These are phyloP conservation scores for Viridothelium virens DNA, from an alignment of 495 filamentous ascomycete genomes.

Conservation along the genomic window DNA sequence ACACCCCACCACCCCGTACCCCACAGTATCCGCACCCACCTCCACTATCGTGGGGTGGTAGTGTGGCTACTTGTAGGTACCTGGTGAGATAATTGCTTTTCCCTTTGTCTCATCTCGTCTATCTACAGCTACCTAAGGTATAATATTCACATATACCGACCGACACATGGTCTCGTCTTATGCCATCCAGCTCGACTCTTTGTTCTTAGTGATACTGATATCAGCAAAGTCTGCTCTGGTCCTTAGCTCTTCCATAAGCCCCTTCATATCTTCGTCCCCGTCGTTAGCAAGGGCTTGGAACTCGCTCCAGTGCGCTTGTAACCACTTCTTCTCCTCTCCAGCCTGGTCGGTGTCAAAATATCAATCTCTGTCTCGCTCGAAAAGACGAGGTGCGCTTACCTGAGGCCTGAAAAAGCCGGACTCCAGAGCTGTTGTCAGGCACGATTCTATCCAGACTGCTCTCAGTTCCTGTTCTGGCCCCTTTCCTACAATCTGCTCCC, in stretches of 20 bases:
- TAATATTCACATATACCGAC: no score
- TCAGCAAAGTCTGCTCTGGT: constrained; percentile 7
- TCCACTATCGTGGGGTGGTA: not conserved
- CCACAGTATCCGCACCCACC: not conserved
- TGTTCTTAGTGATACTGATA: not conserved
- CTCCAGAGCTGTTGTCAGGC: not conserved
- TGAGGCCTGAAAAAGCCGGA: not conserved
- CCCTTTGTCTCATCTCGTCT: no score
- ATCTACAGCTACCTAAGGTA: no score
- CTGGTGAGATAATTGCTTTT: no score
- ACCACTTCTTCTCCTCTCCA: constrained; percentile 2
- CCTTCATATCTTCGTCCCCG: constrained; percentile 6
- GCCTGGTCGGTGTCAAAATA: not conserved
- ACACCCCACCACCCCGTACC: not conserved
- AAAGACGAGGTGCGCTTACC: not conserved
- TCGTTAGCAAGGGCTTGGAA: constrained; percentile 1
- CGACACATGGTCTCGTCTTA: not conserved
- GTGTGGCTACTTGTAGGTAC: no score
- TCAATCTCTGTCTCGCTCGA: not conserved
- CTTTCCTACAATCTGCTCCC: constrained; percentile 6
- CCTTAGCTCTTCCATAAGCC: constrained; percentile 3
- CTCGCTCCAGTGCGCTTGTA: not conserved
- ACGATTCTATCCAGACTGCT: constrained; percentile 4
- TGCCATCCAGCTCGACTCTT: not conserved
- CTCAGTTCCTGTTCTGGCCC: constrained; percentile 5